A percentile compares a stretch with the other conserved stretches of the same genome.
Evolutionary conservation across 371 early-diverging fungal genomes (phyloP).

Genomic region (Circinella minor): DNA sequence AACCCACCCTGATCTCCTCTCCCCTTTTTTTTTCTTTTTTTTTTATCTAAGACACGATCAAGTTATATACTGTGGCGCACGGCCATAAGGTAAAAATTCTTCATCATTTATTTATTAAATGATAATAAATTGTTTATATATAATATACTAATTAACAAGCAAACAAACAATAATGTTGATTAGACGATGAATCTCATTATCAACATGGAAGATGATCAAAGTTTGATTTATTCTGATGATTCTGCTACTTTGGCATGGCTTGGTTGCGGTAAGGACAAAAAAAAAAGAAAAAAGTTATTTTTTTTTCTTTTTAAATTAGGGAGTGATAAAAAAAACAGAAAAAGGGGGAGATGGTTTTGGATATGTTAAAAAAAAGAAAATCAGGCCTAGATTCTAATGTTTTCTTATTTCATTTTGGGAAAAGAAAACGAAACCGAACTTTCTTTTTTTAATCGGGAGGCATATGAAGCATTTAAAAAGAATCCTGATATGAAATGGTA

Average conservation of each 20-base stretch:
- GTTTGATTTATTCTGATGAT: conserved; percentile 67
- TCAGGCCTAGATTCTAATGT: background rate
- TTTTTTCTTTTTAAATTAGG: background rate
- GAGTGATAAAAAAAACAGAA: background rate
- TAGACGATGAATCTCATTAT: conserved; percentile 83
- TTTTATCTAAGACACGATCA: conserved; percentile 73
- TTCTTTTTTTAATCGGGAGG: conserved; percentile 78
- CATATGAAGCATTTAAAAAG: conserved; percentile 72
- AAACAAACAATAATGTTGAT: background rate
- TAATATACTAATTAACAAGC: background rate
- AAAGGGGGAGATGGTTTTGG: background rate
- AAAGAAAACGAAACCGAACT: conserved; percentile 87
- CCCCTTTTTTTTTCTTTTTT: too few relatives aligned
- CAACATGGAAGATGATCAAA: conserved; percentile 82
- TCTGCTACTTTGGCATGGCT: conserved; percentile 60
- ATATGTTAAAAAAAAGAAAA: conserved; percentile 4
- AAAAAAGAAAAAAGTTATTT: too few relatives aligned
- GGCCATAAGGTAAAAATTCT: conserved; percentile 73
- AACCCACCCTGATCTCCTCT: too few relatives aligned
- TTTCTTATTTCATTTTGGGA: background rate
- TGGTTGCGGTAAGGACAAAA: conserved; percentile 61
- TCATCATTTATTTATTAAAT: background rate
- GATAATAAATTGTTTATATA: background rate
- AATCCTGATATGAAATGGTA: conserved; percentile 88
- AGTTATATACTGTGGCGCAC: conserved; percentile 86